These are phyloP conservation scores for Cercophora samala DNA, from an alignment of 495 filamentous ascomycete species.

Conservation along the genomic window DNA sequence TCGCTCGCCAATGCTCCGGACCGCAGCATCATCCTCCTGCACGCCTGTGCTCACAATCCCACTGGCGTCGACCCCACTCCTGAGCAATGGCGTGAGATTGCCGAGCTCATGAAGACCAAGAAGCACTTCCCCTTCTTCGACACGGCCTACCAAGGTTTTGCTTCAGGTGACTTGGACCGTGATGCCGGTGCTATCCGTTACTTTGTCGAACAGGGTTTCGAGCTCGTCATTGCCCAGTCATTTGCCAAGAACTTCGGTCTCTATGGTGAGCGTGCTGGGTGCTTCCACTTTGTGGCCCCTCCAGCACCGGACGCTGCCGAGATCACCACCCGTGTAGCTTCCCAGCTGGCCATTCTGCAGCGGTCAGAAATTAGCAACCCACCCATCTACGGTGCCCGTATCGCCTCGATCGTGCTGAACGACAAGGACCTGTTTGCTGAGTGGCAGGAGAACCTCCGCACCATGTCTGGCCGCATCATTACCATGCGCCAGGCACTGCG, in stretches of 20 bases:
- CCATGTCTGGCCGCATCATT: constrained; percentile 92
- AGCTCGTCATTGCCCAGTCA: constrained; percentile 90
- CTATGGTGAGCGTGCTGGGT: constrained; percentile 93
- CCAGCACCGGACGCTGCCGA: constrained; percentile 62
- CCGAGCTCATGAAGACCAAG: constrained; percentile 65
- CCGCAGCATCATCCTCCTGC: constrained; percentile 83
- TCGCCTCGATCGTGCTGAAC: constrained; percentile 81
- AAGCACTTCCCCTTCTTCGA: constrained; percentile 99
- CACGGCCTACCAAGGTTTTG: constrained; percentile 96
- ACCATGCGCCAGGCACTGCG: constrained; percentile 78
- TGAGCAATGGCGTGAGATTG: constrained; percentile 92
- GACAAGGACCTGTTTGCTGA: constrained; percentile 77
- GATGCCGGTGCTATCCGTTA: constrained; percentile 90
- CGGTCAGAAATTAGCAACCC: constrained; percentile 96
- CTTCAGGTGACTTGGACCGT: constrained; percentile 77
- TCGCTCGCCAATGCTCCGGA: constrained; percentile 65
- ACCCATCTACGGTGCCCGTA: constrained; percentile 86
- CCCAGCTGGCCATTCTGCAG: constrained; percentile 91
- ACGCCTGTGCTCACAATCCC: constrained; percentile 97
- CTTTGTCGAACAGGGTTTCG: constrained; percentile 92
- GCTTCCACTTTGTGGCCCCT: constrained; percentile 89
- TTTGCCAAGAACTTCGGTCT: constrained; percentile 99
- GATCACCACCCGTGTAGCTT: constrained; percentile 66
- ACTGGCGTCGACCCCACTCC: constrained; percentile 94
- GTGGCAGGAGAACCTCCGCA: constrained; percentile 89